Base-by-base conservation (phyloP, 495 filamentous ascomycete genomes). In the Hypoxylon lienhwacheense region DNA sequence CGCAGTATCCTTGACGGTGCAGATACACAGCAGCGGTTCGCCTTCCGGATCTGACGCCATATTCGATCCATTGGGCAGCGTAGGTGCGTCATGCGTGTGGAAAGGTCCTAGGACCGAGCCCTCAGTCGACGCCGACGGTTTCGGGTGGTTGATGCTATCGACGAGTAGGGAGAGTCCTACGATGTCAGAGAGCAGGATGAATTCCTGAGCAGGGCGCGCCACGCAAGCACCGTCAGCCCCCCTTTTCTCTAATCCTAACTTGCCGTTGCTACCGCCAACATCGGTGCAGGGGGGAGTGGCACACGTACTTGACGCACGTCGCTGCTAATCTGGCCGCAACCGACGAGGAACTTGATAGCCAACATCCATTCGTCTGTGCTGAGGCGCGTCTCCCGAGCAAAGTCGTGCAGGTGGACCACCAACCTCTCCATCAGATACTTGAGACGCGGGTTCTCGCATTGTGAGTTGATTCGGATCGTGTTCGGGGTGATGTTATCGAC, bases 101-200 rank as follows among this genome's bases (percentile, higher is more conserved):
- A 96, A 97, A 34, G 91, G 91, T 0, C 91, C 91, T 0, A 96
- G 81, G 21, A 97, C 88, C 2, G 91, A 91, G 39, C 90, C 89
- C 69, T 96, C 90, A 11, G 91, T 97, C 34, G 81, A 79, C 29
- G 70, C 67, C 0, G 82, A 65, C 0, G 88, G 89, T 66, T 90
- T 95, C 50, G 91, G 91, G 73, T 96, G 90, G 73, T 92, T 89
- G 75, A 96, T 95, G 55, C 78, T 82, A 73, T 96, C 91, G 50
- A 96, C 87, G 5, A 96, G 84, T 46, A 95, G 79, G 21, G 90
- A 95, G 33, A 97, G 85, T 48, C 91, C 91, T 33, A 96, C 81
- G 48, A 91, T 78, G 74, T 97, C 91, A 44, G 88, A 93, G 59
- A 96, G 89, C 44, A 96, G 86, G 71, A 96, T 96, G 77, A 89